phyloP scores from a whole-genome alignment of 2,329 filamentous ascomycete genomes.

The Helminthosporium solani region DNA sequence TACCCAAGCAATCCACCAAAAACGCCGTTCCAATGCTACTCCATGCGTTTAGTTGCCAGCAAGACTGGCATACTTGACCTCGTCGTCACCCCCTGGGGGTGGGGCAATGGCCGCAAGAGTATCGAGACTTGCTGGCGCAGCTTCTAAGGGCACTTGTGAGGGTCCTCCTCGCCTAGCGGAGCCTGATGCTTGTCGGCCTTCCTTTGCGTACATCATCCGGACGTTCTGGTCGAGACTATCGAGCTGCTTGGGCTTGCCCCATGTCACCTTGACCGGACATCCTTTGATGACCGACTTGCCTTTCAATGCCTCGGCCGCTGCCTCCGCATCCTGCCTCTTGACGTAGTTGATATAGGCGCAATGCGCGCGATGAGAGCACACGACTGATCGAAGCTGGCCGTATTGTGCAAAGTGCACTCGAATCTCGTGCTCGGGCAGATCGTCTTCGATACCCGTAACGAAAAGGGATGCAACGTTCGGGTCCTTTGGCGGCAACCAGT shows the following conservation, averaged over 20 bases:
- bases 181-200: constrained; percentile 58
- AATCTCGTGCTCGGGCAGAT: constrained; percentile 87
- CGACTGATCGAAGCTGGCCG: constrained; percentile 85
- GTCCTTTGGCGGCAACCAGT: constrained; percentile 83
- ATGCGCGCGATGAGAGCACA: constrained; percentile 96
- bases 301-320: constrained; percentile 79
- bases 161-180: constrained; percentile 29
- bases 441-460: constrained; percentile 92
- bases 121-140: constrained; percentile 46
- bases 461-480: constrained; percentile 89
- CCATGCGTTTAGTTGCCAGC: constrained; percentile 65
- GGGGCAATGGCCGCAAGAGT: constrained; percentile 61
- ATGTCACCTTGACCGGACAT: constrained; percentile 84
- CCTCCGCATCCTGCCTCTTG: constrained; percentile 79
- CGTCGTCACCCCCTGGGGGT: constrained; percentile 76
- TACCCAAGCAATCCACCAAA: constrained; percentile 26
- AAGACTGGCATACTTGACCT: constrained; percentile 82
- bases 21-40: constrained; percentile 27
- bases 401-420: constrained; percentile 87
- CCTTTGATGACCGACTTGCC: constrained; percentile 88
- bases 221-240: constrained; percentile 90
- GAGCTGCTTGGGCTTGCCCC: constrained; percentile 89
- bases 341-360: constrained; percentile 97
- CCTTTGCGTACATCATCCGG: constrained; percentile 74
- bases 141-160: constrained; percentile 44